Conservation (phyloP, 495 filamentous ascomycete species). For the Penicillium herquei region DNA sequence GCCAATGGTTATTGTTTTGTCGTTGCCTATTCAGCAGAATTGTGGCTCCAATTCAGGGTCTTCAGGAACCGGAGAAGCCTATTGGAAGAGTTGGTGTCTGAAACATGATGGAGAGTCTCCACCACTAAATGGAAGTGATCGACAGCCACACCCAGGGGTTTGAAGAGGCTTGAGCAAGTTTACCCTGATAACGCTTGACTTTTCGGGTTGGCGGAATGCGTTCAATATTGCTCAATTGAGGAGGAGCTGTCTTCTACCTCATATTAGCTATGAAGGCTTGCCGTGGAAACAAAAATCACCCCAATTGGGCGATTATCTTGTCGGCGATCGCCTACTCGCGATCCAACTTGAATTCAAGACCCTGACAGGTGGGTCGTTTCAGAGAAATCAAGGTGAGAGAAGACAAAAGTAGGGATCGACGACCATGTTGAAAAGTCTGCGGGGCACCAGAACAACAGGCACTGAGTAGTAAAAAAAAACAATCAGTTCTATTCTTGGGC, state of each 20-base stretch:
- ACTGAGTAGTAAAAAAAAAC: background rate
- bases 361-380: conserved; percentile 17
- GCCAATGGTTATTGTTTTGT: background rate
- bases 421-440: background rate
- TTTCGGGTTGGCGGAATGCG: background rate
- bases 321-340: no score
- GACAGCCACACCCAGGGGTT: conserved; percentile 12
- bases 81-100: conserved; percentile 9
- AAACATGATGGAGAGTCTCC: conserved; percentile 15
- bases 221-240: background rate
- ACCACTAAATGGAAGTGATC: conserved; percentile 10
- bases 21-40: background rate
- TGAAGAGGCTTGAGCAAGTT: background rate
- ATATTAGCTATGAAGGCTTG: no score
- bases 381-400: conserved; percentile 7
- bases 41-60: conserved; percentile 2
- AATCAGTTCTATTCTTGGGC: background rate
- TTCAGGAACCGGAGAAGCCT: conserved; percentile 3
- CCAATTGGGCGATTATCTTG: no score
- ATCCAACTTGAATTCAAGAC: background rate
- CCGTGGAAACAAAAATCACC: no score
- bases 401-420: conserved; percentile 17
- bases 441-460: background rate
- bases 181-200: background rate
- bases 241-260: background rate